A percentile compares a stretch with the other conserved stretches of the same genome.
Conservation (phyloP, 352 stramenopile species). For the Pythium chondricola region DNA sequence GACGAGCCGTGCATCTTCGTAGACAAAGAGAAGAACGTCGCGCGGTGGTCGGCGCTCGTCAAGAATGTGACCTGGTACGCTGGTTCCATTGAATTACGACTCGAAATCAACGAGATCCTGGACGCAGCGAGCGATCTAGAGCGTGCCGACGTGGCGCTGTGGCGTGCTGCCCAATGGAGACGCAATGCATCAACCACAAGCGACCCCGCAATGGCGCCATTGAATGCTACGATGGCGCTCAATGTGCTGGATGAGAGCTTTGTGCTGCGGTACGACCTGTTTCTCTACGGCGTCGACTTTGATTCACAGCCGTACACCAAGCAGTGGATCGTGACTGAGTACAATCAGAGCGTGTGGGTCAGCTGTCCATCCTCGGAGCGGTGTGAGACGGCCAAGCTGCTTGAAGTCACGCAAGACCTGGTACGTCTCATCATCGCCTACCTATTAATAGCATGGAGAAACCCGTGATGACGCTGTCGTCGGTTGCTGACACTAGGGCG, state of each 20-base stretch:
- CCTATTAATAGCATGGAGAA: too few species aligned
- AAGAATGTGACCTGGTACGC: conserved; percentile 65
- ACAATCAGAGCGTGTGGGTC: conserved; percentile 76
- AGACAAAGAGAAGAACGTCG: conserved; percentile 40
- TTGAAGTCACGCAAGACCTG: conserved; percentile 72
- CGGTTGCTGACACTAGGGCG: conserved; percentile 26
- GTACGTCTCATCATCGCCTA: conserved; percentile 19
- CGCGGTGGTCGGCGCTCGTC: conserved; percentile 63
- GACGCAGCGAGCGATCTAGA: conserved; percentile 26
- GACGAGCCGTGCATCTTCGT: conserved; percentile 60
- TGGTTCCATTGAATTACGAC: conserved; percentile 51
- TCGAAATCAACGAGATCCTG: conserved; percentile 39
- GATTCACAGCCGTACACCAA: conserved; percentile 30
- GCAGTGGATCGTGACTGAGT: conserved; percentile 44
- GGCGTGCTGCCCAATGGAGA: not conserved
- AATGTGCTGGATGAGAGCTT: conserved; percentile 42
- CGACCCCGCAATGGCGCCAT: not conserved
- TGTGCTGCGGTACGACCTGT: conserved; percentile 58
- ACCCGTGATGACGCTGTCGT: too few species aligned
- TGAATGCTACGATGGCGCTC: too few species aligned
- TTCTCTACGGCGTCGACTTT: conserved; percentile 58
- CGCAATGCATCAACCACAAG: not conserved
- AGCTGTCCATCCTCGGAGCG: conserved; percentile 33
- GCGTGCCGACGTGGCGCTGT: conserved; percentile 6
- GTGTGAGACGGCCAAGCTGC: conserved; percentile 44